phyloP scores from a whole-genome alignment of 768 basidiomycete genomes.

The Tylopilus cervinicoccineus region DNA sequence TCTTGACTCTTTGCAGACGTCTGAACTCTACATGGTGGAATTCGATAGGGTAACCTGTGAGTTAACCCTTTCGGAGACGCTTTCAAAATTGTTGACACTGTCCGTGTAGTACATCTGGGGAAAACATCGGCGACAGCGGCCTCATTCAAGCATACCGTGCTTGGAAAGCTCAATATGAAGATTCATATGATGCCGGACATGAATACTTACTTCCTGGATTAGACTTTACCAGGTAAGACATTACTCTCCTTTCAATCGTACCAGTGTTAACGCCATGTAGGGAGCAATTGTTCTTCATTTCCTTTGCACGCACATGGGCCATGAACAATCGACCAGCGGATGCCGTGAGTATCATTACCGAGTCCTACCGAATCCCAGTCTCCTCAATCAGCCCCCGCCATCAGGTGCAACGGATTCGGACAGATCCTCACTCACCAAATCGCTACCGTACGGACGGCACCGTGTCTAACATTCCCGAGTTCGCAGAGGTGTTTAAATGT shows the following conservation, averaged over 20 bases:
- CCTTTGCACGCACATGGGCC: constrained; percentile 87
- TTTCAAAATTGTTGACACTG: constrained; percentile 7
- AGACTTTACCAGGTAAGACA: constrained; percentile 58
- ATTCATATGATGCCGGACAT: constrained; percentile 51
- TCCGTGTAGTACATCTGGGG: constrained; percentile 71
- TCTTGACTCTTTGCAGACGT: background rate
- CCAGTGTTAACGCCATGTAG: constrained; percentile 32
- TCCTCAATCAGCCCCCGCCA: background rate
- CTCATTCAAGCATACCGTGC: constrained; percentile 86
- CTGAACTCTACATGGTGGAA: background rate
- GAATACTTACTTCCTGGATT: constrained; percentile 84
- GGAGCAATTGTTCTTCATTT: constrained; percentile 93
- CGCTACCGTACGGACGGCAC: constrained; percentile 84
- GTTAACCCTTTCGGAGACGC: constrained; percentile 18
- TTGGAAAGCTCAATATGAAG: constrained; percentile 76
- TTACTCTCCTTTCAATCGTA: background rate
- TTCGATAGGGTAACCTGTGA: constrained; percentile 67
- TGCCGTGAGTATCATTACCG: constrained; percentile 45
- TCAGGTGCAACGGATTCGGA: constrained; percentile 73
- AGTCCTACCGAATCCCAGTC: background rate
- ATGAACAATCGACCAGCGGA: constrained; percentile 74
- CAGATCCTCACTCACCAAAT: constrained; percentile 86
- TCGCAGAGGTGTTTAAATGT: constrained; percentile 85
- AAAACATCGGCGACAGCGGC: constrained; percentile 87
- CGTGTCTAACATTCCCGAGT: constrained; percentile 81